Percentiles rank a stretch among this genome's conserved stretches.
phyloP scores from a whole-genome alignment of 2,329 filamentous ascomycete genomes.

The Cladorrhinum sp. region DNA sequence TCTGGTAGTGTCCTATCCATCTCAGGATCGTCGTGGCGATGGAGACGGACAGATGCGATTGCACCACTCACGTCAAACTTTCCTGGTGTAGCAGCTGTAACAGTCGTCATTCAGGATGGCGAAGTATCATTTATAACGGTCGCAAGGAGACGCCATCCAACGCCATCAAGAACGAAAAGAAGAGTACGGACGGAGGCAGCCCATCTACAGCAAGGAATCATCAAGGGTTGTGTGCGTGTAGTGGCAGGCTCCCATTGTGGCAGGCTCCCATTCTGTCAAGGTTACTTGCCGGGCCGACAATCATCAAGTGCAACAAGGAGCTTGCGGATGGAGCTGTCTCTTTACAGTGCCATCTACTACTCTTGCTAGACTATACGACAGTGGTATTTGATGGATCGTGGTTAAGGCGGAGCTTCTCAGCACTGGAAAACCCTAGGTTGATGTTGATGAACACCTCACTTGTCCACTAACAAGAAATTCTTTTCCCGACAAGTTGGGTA shows the following conservation, averaged over 20 bases:
- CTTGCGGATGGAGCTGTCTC: neutral
- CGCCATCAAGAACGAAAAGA: neutral
- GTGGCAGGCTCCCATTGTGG: too few species aligned
- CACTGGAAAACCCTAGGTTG: too few species aligned
- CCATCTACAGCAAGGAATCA: neutral
- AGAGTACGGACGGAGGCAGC: neutral
- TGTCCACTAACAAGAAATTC: too few species aligned
- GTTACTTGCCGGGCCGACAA: too few species aligned
- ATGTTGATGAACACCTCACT: too few species aligned
- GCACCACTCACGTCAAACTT: neutral
- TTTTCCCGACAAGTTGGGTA: too few species aligned
- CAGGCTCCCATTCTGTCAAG: too few species aligned
- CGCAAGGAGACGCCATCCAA: neutral
- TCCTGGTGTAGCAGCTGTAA: neutral
- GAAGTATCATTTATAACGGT: neutral
- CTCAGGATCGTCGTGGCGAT: neutral
- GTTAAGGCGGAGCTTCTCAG: neutral
- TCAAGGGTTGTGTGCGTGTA: too few species aligned
- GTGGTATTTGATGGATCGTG: neutral
- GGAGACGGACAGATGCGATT: neutral
- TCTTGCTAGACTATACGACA: neutral
- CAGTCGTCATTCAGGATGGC: neutral
- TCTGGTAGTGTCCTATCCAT: too few species aligned
- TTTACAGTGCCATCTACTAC: neutral
- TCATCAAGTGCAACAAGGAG: too few species aligned